A percentile compares a stretch with the other conserved stretches of the same genome.
phyloP scores from a whole-genome alignment of 305 asterid genomes.

The Fraxinus paxiana region DNA sequence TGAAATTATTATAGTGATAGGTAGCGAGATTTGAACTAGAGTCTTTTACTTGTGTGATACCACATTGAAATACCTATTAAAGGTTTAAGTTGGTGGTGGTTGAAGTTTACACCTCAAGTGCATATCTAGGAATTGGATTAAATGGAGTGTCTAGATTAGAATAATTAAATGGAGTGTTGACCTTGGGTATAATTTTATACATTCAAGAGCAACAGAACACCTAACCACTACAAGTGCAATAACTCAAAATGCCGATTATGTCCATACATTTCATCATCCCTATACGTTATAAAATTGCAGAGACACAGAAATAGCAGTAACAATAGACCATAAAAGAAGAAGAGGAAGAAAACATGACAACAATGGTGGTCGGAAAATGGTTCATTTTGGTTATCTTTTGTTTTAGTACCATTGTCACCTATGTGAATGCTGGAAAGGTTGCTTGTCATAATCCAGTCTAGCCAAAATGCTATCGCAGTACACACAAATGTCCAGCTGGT shows the following conservation, averaged over 20 bases:
- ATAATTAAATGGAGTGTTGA: not conserved
- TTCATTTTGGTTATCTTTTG: not conserved
- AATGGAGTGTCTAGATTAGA: not conserved
- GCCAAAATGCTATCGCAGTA: not conserved
- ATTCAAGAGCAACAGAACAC: not conserved
- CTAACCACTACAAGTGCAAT: not conserved
- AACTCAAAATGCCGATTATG: not conserved
- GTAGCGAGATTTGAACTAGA: too few relatives aligned
- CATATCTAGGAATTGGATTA: too few relatives aligned
- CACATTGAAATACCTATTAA: too few relatives aligned
- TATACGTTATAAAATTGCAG: conserved; percentile 37
- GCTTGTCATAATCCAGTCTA: not conserved
- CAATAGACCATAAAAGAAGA: not conserved
- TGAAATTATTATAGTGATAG: too few relatives aligned
- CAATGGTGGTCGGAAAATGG: not conserved
- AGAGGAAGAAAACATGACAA: not conserved
- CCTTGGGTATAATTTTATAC: not conserved
- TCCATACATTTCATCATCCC: not conserved
- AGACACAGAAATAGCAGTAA: conserved; percentile 1
- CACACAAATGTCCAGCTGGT: not conserved
- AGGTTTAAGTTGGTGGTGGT: too few relatives aligned
- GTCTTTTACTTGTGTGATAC: too few relatives aligned
- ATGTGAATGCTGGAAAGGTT: not conserved
- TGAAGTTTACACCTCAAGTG: too few relatives aligned
- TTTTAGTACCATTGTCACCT: conserved; percentile 20